Evolutionary conservation across 768 basidiomycete species (phyloP).

Genomic region (Suillus variegatus): DNA sequence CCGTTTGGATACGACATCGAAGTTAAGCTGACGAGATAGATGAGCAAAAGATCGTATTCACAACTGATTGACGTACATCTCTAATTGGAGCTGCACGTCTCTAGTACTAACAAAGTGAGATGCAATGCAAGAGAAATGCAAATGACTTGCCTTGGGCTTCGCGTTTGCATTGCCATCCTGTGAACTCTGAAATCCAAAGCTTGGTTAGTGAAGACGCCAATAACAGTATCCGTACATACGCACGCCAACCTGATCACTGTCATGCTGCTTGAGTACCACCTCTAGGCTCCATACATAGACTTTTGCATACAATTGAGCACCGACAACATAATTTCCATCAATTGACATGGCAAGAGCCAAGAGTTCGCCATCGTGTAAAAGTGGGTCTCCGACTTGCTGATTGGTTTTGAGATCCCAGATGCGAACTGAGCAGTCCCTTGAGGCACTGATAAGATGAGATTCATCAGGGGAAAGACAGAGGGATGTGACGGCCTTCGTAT

Average conservation of each 20-base stretch:
- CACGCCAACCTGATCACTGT: neutral
- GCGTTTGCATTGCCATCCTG: neutral
- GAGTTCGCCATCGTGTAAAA: neutral
- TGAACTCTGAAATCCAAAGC: neutral
- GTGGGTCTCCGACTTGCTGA: neutral
- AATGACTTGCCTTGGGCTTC: neutral
- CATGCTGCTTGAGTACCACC: neutral
- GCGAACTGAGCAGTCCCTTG: conserved; percentile 2
- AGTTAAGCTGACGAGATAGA: neutral
- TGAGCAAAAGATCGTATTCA: neutral
- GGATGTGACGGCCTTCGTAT: neutral
- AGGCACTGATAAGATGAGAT: neutral
- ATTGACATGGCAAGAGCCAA: neutral
- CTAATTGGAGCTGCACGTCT: neutral
- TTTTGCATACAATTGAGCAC: conserved; percentile 2
- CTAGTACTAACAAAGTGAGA: neutral
- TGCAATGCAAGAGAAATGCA: neutral
- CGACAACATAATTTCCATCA: neutral
- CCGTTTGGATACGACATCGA: neutral
- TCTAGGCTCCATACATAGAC: neutral
- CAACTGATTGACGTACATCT: neutral
- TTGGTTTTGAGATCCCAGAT: neutral
- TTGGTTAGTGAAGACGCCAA: neutral
- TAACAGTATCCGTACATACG: neutral
- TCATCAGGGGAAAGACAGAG: neutral